Evolutionary conservation across 1,284 basidiomycete genomes (phyloP).

Genomic region (Tetrapyrgos nigripes): DNA sequence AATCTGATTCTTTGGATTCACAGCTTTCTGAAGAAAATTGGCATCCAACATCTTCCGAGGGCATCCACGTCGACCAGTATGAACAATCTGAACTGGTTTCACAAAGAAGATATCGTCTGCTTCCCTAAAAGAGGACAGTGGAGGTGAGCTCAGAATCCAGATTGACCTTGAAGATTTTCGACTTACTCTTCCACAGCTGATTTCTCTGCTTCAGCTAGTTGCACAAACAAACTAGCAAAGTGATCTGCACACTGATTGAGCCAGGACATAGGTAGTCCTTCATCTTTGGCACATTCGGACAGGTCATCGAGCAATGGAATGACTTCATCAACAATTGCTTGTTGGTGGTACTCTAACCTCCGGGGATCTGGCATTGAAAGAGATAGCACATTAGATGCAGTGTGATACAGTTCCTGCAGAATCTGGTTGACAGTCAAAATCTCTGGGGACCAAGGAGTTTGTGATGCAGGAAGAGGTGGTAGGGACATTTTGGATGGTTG

Average conservation of each 20-base stretch:
- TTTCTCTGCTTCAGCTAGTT: conserved; percentile 3
- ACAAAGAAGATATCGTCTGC: conserved; percentile 1
- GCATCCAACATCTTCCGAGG: conserved; percentile 7
- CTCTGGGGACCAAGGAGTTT: conserved; percentile 13
- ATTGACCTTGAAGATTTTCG: not conserved
- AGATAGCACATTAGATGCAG: conserved; percentile 6
- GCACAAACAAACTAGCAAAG: conserved; percentile 4
- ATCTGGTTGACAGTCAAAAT: not conserved
- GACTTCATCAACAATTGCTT: conserved; percentile 5
- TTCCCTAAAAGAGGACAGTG: not conserved
- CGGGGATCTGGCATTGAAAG: conserved; percentile 12
- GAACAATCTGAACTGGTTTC: conserved; percentile 8
- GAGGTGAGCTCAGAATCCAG: not conserved
- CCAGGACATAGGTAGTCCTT: conserved; percentile 14
- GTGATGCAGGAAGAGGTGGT: no score
- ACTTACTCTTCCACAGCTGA: not conserved
- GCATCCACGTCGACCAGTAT: conserved; percentile 8
- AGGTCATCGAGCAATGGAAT: conserved; percentile 13
- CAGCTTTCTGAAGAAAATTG: conserved; percentile 3
- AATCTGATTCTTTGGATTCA: conserved; percentile 3
- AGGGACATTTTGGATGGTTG: no score
- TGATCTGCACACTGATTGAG: conserved; percentile 7
- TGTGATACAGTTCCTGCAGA: not conserved
- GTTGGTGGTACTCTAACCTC: conserved; percentile 3
- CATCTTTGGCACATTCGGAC: conserved; percentile 7